Percentiles rank a stretch among this genome's conserved stretches.
phyloP scores from a whole-genome alignment of 345 rosid species.

The Punica granatum region DNA sequence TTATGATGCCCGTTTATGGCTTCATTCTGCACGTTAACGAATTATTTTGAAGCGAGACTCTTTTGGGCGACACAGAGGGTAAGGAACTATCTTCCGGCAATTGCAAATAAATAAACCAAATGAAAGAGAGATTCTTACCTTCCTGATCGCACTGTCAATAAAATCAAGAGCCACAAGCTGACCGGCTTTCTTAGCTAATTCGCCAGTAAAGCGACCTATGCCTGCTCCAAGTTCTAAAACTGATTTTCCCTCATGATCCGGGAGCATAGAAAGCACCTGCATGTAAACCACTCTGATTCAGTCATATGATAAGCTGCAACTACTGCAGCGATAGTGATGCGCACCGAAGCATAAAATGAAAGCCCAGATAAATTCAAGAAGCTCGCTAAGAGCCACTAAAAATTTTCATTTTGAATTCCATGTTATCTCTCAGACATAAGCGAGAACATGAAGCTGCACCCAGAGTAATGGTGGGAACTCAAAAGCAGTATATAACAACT shows the following conservation, averaged over 20 bases:
- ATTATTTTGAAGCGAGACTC: not conserved
- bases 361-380: not conserved
- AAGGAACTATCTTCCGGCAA: conserved; percentile 1
- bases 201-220: conserved; percentile 88
- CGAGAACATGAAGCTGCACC: not conserved
- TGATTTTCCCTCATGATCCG: conserved; percentile 59
- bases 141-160: conserved; percentile 75
- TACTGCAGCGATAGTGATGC: too few species aligned
- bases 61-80: not conserved
- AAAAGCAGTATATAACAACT: not conserved
- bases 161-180: conserved; percentile 74
- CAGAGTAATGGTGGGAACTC: not conserved
- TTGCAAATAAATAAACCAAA: not conserved
- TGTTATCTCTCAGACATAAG: not conserved
- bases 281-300: conserved; percentile 5
- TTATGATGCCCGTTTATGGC: conserved; percentile 63
- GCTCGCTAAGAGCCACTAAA: not conserved
- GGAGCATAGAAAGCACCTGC: conserved; percentile 82
- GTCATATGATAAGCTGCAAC: not conserved
- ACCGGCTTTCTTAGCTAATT: conserved; percentile 75
- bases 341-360: too few species aligned
- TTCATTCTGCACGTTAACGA: conserved; percentile 49
- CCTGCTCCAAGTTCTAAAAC: conserved; percentile 95
- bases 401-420: not conserved
- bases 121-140: conserved; percentile 34